Percentiles rank a stretch among this genome's conserved stretches.
Conservation (phyloP, 2,329 filamentous ascomycete species). For the Colletotrichum musicola region DNA sequence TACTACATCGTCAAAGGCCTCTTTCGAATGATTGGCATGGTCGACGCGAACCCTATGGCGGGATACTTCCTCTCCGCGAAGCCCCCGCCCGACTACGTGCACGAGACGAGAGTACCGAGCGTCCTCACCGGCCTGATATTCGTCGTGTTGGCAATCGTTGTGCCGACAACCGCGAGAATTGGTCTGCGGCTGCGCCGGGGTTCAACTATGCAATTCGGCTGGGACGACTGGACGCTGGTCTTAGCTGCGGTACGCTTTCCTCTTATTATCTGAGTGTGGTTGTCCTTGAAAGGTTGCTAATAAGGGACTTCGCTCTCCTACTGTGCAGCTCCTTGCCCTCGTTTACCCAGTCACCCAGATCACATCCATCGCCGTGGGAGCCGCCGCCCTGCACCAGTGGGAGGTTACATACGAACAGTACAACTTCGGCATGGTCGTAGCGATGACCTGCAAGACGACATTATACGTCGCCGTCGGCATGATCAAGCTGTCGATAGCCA, state of each 20-base stretch:
- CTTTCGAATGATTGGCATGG: constrained; percentile 32
- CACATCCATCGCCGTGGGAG: constrained; percentile 43
- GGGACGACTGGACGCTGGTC: constrained; percentile 50
- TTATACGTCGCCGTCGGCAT: constrained; percentile 49
- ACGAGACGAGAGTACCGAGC: constrained; percentile 43
- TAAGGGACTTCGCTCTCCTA: background rate
- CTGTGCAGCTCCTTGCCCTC: constrained; percentile 41
- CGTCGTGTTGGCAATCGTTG: constrained; percentile 45
- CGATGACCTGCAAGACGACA: constrained; percentile 41
- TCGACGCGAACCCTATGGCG: constrained; percentile 39
- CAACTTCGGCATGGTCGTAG: constrained; percentile 43
- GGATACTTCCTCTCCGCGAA: constrained; percentile 41
- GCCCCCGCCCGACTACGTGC: constrained; percentile 40
- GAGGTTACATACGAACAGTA: constrained; percentile 51
- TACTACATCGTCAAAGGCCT: constrained; percentile 32
- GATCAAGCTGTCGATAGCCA: constrained; percentile 52
- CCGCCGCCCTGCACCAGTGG: constrained; percentile 46
- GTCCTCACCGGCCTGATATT: constrained; percentile 47
- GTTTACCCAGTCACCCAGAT: constrained; percentile 46
- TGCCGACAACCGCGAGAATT: constrained; percentile 46
- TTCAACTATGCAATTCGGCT: constrained; percentile 47
- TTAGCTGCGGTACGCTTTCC: constrained; percentile 46
- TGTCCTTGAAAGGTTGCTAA: constrained; percentile 10
- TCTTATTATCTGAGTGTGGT: background rate
- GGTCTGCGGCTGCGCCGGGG: constrained; percentile 40